Base-by-base conservation (phyloP, 2,329 filamentous ascomycete genomes). In the Chaetomium strumarium region DNA sequence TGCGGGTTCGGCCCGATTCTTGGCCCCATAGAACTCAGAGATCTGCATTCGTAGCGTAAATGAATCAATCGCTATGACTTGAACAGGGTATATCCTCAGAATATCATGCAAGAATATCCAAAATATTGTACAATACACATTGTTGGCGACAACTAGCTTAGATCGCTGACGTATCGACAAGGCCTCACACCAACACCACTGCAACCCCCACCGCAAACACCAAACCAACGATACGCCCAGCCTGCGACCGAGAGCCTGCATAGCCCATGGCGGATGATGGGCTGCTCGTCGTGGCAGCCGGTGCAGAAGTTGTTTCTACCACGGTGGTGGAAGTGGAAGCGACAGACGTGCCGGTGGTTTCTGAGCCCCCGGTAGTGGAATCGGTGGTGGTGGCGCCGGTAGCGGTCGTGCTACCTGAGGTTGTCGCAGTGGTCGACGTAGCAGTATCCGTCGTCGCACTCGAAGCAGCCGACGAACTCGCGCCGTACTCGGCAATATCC, bases 401-500 rank as follows among this genome's bases (percentile, higher is more conserved):
- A 40, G 17, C n/a, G 16, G 31, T 16, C 7, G 39, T 20, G 7
- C 34, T 49, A 29, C 7, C 40, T 30, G 24, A 16, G 7, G 5
- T 36, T 29, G 8, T 11, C 29, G 42, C 20, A 24, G 24, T 8
- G 2, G 42, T 45, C 8, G 10, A 19, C 14, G 11, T 14, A 20
- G 38, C 7, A 36, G 29, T 34, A 7, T 11, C 39, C 17, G 33
- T 44, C 24, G 20, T 30, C 38, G 38, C 4, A 19, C 13, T 40
- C 14, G 40, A 42, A 13, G 20, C 3, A 4, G 41, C 24, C 30
- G 46, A 34, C 19, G 46, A 13, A 31, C 8, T 5, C 24, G 8
- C 24, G 33, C 33, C n/a, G 70, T 34, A 44, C 41, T 39, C 40
- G 16, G 48, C 14, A 42, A 51, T 46, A 34, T 51, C 44, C 48